These are phyloP conservation scores for Penicillium brasilianum DNA, from an alignment of 2,329 filamentous ascomycete genomes.

Conservation along the genomic window DNA sequence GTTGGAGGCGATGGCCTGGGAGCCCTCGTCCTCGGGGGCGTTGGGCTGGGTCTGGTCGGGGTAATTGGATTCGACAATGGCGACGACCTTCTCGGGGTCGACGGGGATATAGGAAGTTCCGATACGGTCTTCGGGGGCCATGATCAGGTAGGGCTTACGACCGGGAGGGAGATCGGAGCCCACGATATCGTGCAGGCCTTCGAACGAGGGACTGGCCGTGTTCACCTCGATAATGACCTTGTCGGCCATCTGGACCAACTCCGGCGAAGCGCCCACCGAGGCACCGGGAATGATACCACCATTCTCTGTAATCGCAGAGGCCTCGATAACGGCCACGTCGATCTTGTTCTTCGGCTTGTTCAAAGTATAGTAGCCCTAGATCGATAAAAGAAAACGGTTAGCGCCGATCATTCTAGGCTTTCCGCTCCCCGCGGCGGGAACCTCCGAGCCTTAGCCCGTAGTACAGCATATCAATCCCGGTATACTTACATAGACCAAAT, in stretches of 20 bases:
- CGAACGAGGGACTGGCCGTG: slow-evolving; percentile 80
- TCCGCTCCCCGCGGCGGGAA: slow-evolving; percentile 13
- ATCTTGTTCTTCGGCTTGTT: slow-evolving; percentile 74
- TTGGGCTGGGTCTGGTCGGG: slow-evolving; percentile 78
- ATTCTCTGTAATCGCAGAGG: slow-evolving; percentile 83
- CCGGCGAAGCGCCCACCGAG: slow-evolving; percentile 81
- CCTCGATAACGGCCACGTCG: slow-evolving; percentile 84
- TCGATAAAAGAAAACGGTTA: slow-evolving; percentile 12
- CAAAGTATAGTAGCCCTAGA: slow-evolving; percentile 78
- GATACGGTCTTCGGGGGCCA: slow-evolving; percentile 83
- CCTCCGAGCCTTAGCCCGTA: slow-evolving; percentile 5
- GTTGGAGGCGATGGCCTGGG: slow-evolving; percentile 74
- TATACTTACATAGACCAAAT: slow-evolving; percentile 73
- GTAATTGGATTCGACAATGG: slow-evolving; percentile 83
- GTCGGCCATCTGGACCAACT: slow-evolving; percentile 87
- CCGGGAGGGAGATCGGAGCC: slow-evolving; percentile 82
- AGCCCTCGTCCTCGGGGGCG: slow-evolving; percentile 73
- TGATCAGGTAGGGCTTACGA: slow-evolving; percentile 85
- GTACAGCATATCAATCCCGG: neutral
- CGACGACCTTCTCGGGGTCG: slow-evolving; percentile 82
- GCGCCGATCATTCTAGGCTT: slow-evolving; percentile 10
- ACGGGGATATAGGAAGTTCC: slow-evolving; percentile 81
- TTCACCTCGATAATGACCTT: slow-evolving; percentile 95
- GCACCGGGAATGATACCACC: slow-evolving; percentile 88
- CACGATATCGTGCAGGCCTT: slow-evolving; percentile 88